Base-by-base conservation (phyloP, 176 grass and related monocot genomes). In the barley (Hordeum vulgare) region DNA sequence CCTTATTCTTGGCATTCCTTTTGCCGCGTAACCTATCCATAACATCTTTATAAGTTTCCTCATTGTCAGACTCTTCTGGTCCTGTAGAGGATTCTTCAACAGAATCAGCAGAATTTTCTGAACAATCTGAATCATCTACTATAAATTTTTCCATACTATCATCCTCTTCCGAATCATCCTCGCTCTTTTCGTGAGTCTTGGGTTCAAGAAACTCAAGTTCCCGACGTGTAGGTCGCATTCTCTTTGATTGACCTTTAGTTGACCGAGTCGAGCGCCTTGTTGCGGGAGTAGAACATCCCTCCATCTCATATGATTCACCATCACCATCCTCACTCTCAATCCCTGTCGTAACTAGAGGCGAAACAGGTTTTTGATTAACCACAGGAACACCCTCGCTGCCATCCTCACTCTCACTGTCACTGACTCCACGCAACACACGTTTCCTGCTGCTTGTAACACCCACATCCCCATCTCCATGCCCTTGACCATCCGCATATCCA, bases 71-170 rank as follows among this genome's bases (percentile, higher is more conserved):
- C 27, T 80, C 40, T 58, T 85, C 77, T 27, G 57, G 34, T 80
- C 76, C 76, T 18, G 61, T n/a, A 18, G 28, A 64, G 24, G 42
- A 84, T 44, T 54, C 69, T 59, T 76, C 78, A 44, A 53, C 26
- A 35, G 77, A 79, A 75, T n/a, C 61, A 57, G 51, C 9, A 13
- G 49, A 64, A 49, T 51, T 89, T 80, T 89, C 82, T 12, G 61
- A 64, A 86, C 62, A 83, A 70, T 71, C 85, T 0, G 5, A 61
- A 76, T 80, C 90, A 75, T 51, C 47, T 51, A 70, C 79, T 71
- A 94, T 94, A 80, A 97, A 97, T 7, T 85, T 85, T 61, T 51
- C 73, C 42, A 87, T 78, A 84, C 84, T 85, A 65, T 85, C 65
- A 12, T 60, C 93, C 65, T 93, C 93, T 18, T 85, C 78, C 12